These are phyloP conservation scores for Copromyces sp. DNA, from an alignment of 495 filamentous ascomycete species.

Conservation along the genomic window DNA sequence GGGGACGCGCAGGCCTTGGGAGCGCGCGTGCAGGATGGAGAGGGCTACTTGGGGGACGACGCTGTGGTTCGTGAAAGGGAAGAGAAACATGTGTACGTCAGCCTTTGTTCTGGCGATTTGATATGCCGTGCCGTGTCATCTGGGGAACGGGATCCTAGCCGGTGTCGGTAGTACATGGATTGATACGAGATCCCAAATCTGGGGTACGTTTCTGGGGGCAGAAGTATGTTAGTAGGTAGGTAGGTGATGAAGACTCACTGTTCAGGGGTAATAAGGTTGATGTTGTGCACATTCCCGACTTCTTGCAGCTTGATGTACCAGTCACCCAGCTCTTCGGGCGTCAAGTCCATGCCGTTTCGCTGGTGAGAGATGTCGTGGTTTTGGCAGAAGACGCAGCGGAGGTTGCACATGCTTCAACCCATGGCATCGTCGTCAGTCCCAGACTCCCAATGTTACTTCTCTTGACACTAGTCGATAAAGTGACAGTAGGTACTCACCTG, in stretches of 20 bases:
- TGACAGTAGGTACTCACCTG: constrained; percentile 5
- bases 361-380: constrained; percentile 73
- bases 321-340: constrained; percentile 61
- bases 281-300: constrained; percentile 63
- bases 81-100: neutral
- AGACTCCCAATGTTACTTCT: too few species aligned
- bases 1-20: constrained; percentile 55
- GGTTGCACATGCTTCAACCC: constrained; percentile 46
- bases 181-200: neutral
- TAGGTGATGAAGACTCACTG: constrained; percentile 27
- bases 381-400: constrained; percentile 74
- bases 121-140: neutral
- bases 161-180: constrained; percentile 42
- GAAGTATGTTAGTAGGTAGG: constrained; percentile 1
- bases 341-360: constrained; percentile 62
- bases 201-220: neutral
- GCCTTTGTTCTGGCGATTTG: constrained; percentile 38
- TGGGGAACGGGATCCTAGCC: constrained; percentile 28
- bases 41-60: constrained; percentile 69
- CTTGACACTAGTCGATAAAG: too few species aligned
- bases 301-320: constrained; percentile 73
- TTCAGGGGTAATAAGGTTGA: constrained; percentile 69
- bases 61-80: constrained; percentile 52
- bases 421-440: too few species aligned
- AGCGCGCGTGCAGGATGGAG: constrained; percentile 54